Base-by-base conservation (phyloP, 1,139 yeast species). In the Saccharomyces hybrid region DNA sequence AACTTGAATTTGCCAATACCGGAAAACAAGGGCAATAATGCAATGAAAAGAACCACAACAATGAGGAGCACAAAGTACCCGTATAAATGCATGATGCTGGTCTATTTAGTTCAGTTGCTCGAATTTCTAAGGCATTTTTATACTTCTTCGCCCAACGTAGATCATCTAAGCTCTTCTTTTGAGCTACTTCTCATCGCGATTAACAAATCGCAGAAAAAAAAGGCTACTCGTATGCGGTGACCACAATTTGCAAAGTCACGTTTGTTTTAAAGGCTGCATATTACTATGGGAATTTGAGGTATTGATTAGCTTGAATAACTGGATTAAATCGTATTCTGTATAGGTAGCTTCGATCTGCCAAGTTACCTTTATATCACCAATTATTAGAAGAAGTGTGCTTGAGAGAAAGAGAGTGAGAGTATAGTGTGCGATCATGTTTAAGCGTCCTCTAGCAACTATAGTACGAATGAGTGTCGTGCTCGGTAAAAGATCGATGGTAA, bases 1-100 rank as follows among this genome's bases (percentile, higher is more conserved):
- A 63, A 42, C 31, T 61, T 59, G 53, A 66, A 67, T 20, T 60
- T 57, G 7, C 69, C 70, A 38, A 68, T 55, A n/a, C 69, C 70
- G 2, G 70, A 65, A 3, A 68, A 16, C 31, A 63, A 26, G 11
- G 72, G 72, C 27, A 68, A 54, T 23, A 59, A 41, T 31, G 63
- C 44, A 5, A 62, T 57, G 51, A 68, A 63, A 3, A 58, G 30
- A 8, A 67, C 23, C 7, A 64, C 64, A 13, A 65, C 52, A 23
- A 62, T 51, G 14, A 67, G 47, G 5, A 65, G 52, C 5, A 66
- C 54, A 6, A 65, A 34, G 51, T 56, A 66, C 6, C 59, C 61
- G 47, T 53, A 58, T 4, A 64, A 48, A 32, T 64, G 59, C 71
- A 67, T 66, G 34, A 5, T 8, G 23, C 42, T 30, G 20, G 16